Evolutionary conservation across 257 asterid genomes (phyloP).

Genomic region (Eustoma russellianum): DNA sequence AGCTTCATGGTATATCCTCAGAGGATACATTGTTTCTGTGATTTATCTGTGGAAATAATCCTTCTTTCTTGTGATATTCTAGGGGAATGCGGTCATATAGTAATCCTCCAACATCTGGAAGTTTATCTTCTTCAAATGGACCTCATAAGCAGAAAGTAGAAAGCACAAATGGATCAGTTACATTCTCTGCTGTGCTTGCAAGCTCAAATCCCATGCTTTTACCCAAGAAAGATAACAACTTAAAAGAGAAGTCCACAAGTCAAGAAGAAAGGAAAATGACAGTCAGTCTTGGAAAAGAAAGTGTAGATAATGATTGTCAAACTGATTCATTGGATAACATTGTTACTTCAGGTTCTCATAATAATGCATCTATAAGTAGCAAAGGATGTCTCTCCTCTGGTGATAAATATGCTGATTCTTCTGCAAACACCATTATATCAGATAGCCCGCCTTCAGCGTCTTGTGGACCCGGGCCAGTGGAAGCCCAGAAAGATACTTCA

Average conservation of each 20-base stretch:
- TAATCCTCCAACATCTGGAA: constrained; percentile 36
- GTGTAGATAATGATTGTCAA: constrained; percentile 25
- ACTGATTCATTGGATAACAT: constrained; percentile 21
- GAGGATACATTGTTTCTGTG: constrained; percentile 4
- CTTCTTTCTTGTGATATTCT: constrained; percentile 18
- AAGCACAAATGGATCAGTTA: constrained; percentile 22
- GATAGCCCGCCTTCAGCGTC: constrained; percentile 27
- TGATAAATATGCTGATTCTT: constrained; percentile 11
- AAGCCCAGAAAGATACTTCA: constrained; percentile 20
- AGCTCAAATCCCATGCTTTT: constrained; percentile 35
- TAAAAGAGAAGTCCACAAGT: constrained; percentile 25
- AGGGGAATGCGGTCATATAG: constrained; percentile 76
- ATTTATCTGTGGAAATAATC: constrained; percentile 8
- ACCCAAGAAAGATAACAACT: constrained; percentile 30
- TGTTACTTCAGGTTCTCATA: constrained; percentile 15
- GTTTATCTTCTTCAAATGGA: constrained; percentile 33
- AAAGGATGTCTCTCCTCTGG: constrained; percentile 26
- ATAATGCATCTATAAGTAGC: constrained; percentile 22
- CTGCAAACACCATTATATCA: constrained; percentile 20
- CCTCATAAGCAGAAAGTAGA: constrained; percentile 36
- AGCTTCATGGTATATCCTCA: constrained; percentile 64
- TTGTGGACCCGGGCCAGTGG: constrained; percentile 26
- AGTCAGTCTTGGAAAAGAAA: constrained; percentile 23
- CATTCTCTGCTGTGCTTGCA: constrained; percentile 41
- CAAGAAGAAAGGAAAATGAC: constrained; percentile 25